phyloP scores from a whole-genome alignment of 2,329 filamentous ascomycete species.

The Epichloe uncinata region DNA sequence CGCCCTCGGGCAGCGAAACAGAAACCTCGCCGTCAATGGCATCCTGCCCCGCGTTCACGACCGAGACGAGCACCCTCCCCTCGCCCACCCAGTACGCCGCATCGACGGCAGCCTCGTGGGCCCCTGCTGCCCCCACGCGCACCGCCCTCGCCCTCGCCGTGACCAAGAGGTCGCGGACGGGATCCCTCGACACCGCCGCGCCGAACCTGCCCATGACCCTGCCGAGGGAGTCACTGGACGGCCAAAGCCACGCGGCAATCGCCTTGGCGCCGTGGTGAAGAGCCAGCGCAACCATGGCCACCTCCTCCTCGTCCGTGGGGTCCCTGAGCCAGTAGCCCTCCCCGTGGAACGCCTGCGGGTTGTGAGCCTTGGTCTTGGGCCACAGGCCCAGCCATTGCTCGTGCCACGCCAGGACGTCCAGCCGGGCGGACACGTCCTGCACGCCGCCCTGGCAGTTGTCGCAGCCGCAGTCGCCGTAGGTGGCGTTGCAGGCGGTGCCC shows the following conservation, averaged over 20 bases:
- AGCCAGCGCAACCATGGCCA: conserved; percentile 30
- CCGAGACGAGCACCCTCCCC: conserved; percentile 9
- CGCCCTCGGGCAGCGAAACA: conserved; percentile 7
- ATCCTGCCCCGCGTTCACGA: conserved; percentile 13
- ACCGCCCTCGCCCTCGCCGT: conserved; percentile 12
- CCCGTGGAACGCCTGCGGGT: conserved; percentile 34
- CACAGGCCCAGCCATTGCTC: conserved; percentile 28
- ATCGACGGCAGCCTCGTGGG: conserved; percentile 8
- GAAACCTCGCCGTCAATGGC: conserved; percentile 6
- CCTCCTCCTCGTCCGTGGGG: conserved; percentile 28
- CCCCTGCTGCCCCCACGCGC: conserved; percentile 1
- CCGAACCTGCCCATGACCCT: conserved; percentile 26
- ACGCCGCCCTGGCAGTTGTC: conserved; percentile 44
- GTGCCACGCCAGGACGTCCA: conserved; percentile 25
- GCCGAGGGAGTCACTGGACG: conserved; percentile 23
- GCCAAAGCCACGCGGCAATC: conserved; percentile 33
- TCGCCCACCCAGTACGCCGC: conserved; percentile 12
- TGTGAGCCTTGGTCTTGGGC: conserved; percentile 30
- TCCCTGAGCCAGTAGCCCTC: conserved; percentile 34
- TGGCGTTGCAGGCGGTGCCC: conserved; percentile 42
- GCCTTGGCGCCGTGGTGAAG: conserved; percentile 32
- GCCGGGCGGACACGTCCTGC: conserved; percentile 32
- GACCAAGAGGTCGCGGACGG: conserved; percentile 27
- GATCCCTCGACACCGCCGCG: conserved; percentile 20
- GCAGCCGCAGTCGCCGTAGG: conserved; percentile 50